A percentile compares a stretch with the other conserved stretches of the same genome.
Evolutionary conservation across 2,329 filamentous ascomycete genomes (phyloP).

Genomic region (Microdochium paspali): DNA sequence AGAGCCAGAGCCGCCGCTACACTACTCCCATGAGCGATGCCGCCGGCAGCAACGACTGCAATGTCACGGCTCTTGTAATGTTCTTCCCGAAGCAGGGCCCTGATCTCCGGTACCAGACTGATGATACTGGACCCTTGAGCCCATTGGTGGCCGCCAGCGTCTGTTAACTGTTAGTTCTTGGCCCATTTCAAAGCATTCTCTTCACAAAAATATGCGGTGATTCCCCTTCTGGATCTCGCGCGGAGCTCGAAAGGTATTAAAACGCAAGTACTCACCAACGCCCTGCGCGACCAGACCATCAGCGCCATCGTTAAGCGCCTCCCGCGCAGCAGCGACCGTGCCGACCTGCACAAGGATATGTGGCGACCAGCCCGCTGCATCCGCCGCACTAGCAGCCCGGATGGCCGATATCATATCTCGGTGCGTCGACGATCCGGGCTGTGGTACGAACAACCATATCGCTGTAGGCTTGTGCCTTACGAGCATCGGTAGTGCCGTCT

Average conservation of each 20-base stretch:
- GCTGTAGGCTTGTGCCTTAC: constrained; percentile 43
- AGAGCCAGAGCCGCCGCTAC: constrained; percentile 35
- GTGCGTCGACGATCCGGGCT: constrained; percentile 8
- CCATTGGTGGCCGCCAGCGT: constrained; percentile 44
- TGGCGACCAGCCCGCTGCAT: constrained; percentile 12
- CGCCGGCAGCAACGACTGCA: constrained; percentile 31
- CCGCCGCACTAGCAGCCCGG: neutral
- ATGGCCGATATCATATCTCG: constrained; percentile 4
- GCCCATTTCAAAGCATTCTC: no score
- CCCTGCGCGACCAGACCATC: constrained; percentile 44
- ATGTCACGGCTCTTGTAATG: constrained; percentile 5
- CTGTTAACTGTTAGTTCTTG: constrained; percentile 14
- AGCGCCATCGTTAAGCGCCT: constrained; percentile 24
- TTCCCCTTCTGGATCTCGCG: neutral
- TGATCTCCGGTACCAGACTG: constrained; percentile 36
- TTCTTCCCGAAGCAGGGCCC: constrained; percentile 23
- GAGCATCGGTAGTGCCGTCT: constrained; percentile 39
- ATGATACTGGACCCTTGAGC: constrained; percentile 32
- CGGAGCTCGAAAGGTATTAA: neutral
- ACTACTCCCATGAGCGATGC: constrained; percentile 34
- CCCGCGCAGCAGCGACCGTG: constrained; percentile 33
- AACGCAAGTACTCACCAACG: constrained; percentile 7
- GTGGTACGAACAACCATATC: constrained; percentile 59
- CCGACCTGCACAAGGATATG: constrained; percentile 42
- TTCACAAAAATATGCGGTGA: neutral